Percentiles rank a stretch among this genome's conserved stretches.
These are phyloP conservation scores for Vanrija sp. DNA, from an alignment of 1,284 basidiomycete species.

Conservation along the genomic window DNA sequence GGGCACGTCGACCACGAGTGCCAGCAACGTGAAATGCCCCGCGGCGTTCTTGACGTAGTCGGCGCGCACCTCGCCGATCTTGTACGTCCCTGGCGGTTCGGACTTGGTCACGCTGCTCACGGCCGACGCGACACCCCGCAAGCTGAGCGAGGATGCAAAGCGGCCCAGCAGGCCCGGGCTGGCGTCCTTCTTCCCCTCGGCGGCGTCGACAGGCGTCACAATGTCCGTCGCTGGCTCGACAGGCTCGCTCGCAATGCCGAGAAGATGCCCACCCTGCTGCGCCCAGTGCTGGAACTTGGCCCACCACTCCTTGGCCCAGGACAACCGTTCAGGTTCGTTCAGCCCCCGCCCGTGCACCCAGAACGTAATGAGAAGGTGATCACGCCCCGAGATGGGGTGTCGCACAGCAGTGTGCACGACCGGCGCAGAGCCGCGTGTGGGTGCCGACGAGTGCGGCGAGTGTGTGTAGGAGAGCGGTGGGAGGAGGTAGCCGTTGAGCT, in stretches of 20 bases:
- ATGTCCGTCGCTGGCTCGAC: constrained; percentile 2
- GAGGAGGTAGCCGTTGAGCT: constrained; percentile 46
- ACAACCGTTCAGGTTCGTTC: constrained; percentile 40
- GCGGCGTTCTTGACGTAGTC: constrained; percentile 49
- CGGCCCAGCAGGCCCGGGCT: constrained; percentile 10
- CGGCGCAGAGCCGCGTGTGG: constrained; percentile 41
- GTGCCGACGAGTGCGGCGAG: constrained; percentile 39
- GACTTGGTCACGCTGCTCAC: constrained; percentile 14
- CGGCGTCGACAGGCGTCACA: not conserved
- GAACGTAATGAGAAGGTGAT: constrained; percentile 48
- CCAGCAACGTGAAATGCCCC: constrained; percentile 40
- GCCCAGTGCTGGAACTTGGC: not conserved
- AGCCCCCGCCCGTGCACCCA: constrained; percentile 46
- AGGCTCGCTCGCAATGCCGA: constrained; percentile 11
- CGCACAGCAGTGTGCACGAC: constrained; percentile 36
- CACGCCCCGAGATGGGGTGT: constrained; percentile 40
- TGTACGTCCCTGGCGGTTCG: constrained; percentile 47
- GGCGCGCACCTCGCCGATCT: constrained; percentile 43
- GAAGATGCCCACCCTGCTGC: not conserved
- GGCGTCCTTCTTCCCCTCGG: not conserved
- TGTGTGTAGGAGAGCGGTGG: constrained; percentile 48
- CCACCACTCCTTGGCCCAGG: constrained; percentile 12
- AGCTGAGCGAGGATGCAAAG: not conserved
- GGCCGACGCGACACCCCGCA: not conserved
- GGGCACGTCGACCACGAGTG: constrained; percentile 46